These are phyloP conservation scores for Colletotrichum spaethianum DNA, from an alignment of 2,329 filamentous ascomycete genomes.

Conservation along the genomic window DNA sequence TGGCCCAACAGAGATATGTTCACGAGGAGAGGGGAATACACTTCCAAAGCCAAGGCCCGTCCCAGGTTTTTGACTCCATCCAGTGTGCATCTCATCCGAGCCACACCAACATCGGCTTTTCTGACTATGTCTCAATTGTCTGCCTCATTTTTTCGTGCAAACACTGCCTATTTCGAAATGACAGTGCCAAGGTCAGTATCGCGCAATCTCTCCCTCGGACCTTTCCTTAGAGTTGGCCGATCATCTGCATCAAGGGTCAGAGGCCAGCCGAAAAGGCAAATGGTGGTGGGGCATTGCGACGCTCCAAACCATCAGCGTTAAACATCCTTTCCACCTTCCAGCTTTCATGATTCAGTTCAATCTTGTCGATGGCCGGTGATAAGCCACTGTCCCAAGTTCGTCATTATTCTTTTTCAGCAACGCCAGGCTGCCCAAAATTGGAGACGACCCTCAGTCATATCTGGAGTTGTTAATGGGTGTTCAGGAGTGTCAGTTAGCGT, in stretches of 20 bases:
- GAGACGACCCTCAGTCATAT: conserved; percentile 11
- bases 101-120: conserved; percentile 18
- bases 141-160: not conserved
- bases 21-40: not conserved
- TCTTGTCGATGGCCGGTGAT: not conserved
- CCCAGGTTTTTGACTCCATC: conserved; percentile 22
- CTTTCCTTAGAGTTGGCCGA: conserved; percentile 26
- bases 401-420: conserved; percentile 2
- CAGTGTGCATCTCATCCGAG: conserved; percentile 35
- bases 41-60: conserved; percentile 2
- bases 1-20: not conserved
- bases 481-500: conserved; percentile 5
- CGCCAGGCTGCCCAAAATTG: not conserved
- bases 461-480: conserved; percentile 9
- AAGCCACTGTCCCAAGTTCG: not conserved
- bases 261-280: conserved; percentile 9
- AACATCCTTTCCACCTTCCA: conserved; percentile 4
- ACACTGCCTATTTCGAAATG: not conserved
- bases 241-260: conserved; percentile 27
- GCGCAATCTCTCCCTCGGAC: conserved; percentile 12
- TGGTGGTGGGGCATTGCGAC: conserved; percentile 15
- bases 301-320: conserved; percentile 18
- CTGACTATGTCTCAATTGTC: not conserved
- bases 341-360: conserved; percentile 19
- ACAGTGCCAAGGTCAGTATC: not conserved